A percentile compares a stretch with the other conserved stretches of the same genome.
Conservation (phyloP, 2,329 filamentous ascomycete genomes). For the Phyllosticta capitalensis region DNA sequence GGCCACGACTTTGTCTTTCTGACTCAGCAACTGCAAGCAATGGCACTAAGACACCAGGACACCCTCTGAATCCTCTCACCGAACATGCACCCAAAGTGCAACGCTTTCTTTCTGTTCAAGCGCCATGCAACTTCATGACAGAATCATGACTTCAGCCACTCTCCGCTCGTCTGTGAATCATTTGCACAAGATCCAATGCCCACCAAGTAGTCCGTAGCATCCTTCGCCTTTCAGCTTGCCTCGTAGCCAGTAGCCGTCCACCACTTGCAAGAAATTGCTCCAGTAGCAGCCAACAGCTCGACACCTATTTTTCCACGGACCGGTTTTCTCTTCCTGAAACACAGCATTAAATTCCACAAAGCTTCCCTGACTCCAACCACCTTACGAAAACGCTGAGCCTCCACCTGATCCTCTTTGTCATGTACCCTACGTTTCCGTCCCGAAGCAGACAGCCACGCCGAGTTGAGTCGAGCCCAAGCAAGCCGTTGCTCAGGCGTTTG, state of each 20-base stretch:
- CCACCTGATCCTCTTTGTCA: background rate
- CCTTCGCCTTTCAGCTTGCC: background rate
- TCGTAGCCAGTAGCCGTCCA: background rate
- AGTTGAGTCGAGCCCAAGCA: background rate
- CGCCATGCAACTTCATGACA: background rate
- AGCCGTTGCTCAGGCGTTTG: background rate
- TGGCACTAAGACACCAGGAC: no score
- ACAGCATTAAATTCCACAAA: background rate
- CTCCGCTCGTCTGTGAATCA: background rate
- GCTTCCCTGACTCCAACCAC: background rate
- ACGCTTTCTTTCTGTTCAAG: background rate
- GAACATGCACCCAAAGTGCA: background rate
- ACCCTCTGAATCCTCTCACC: background rate
- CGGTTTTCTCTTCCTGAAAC: background rate
- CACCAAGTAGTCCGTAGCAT: background rate
- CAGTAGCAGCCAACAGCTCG: background rate
- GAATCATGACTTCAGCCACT: background rate
- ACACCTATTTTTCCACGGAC: background rate
- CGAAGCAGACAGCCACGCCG: background rate
- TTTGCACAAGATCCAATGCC: background rate
- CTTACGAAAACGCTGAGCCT: background rate
- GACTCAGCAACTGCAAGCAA: background rate
- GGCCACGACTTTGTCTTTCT: background rate
- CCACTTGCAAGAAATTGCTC: background rate
- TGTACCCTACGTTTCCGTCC: background rate